Conservation (phyloP, 2,329 filamentous ascomycete species). For the Aspergillus arachidicola region DNA sequence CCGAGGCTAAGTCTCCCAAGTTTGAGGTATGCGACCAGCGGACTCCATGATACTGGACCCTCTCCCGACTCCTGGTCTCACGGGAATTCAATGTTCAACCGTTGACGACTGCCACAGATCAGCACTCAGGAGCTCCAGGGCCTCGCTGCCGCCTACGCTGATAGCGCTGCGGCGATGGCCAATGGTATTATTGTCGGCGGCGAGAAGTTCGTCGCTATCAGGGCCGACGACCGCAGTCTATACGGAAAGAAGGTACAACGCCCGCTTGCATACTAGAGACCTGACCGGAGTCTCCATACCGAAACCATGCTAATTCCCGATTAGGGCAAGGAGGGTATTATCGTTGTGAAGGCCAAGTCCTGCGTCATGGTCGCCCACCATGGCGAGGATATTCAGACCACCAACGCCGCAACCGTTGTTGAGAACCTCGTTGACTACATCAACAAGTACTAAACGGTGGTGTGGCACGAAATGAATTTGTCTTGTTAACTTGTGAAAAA, state of each 20-base stretch:
- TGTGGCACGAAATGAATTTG: conserved; percentile 16
- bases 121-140: conserved; percentile 58
- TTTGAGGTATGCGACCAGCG: conserved; percentile 67
- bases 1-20: conserved; percentile 71
- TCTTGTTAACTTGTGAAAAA: conserved; percentile 12
- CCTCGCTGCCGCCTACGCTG: conserved; percentile 56
- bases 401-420: conserved; percentile 76
- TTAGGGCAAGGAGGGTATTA: conserved; percentile 77
- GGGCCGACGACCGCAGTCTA: conserved; percentile 74
- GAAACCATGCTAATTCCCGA: conserved; percentile 12
- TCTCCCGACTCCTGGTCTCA: neutral
- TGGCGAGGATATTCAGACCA: conserved; percentile 70
- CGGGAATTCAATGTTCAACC: conserved; percentile 1
- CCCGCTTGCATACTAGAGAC: neutral
- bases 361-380: conserved; percentile 90
- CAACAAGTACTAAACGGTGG: conserved; percentile 39
- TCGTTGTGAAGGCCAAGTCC: conserved; percentile 83
- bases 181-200: conserved; percentile 76
- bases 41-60: neutral
- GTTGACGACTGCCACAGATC: conserved; percentile 42
- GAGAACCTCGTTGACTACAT: conserved; percentile 87
- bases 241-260: conserved; percentile 80
- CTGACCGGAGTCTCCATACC: neutral
- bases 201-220: conserved; percentile 76
- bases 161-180: conserved; percentile 49